A percentile compares a stretch with the other conserved stretches of the same genome.
Conservation (phyloP, 805 yeast species). For the Candida patagonica region DNA sequence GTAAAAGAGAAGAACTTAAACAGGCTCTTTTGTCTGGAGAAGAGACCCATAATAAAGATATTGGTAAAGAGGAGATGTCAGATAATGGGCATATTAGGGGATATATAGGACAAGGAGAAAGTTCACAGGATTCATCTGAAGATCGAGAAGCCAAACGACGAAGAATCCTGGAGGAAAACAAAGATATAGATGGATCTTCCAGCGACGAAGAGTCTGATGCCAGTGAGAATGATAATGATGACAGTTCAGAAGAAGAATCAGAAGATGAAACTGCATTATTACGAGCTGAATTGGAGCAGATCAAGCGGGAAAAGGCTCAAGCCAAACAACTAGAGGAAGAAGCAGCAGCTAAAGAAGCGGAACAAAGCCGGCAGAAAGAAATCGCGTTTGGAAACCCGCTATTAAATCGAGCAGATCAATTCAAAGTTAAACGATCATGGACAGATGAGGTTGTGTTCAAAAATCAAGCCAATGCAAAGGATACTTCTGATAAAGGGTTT, state of each 20-base stretch:
- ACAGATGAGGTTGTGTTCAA: conserved; percentile 28
- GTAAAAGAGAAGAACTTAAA: conserved; percentile 19
- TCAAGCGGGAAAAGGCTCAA: conserved; percentile 26
- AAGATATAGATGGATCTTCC: conserved; percentile 7
- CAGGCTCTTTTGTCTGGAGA: conserved; percentile 19
- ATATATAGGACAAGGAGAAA: conserved; percentile 2
- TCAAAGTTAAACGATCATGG: conserved; percentile 24
- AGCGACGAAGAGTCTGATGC: conserved; percentile 7
- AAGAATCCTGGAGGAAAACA: conserved; percentile 7
- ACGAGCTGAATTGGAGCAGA: conserved; percentile 27
- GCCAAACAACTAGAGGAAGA: conserved; percentile 20
- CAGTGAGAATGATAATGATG: conserved; percentile 11
- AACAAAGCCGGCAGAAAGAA: conserved; percentile 18
- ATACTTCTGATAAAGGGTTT: conserved; percentile 20
- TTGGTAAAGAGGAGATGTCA: conserved; percentile 7
- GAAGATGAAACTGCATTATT: conserved; percentile 28
- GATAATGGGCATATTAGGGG: too few relatives aligned
- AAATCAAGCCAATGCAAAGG: conserved; percentile 25
- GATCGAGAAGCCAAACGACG: conserved; percentile 14
- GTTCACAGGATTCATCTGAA: conserved; percentile 9
- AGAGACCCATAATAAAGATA: conserved; percentile 14
- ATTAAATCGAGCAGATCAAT: conserved; percentile 15
- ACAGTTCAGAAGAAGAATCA: conserved; percentile 13
- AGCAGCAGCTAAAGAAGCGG: conserved; percentile 11
- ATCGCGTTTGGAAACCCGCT: conserved; percentile 28